Base-by-base conservation (phyloP, 768 basidiomycete species). In the Tricholoma terreum region DNA sequence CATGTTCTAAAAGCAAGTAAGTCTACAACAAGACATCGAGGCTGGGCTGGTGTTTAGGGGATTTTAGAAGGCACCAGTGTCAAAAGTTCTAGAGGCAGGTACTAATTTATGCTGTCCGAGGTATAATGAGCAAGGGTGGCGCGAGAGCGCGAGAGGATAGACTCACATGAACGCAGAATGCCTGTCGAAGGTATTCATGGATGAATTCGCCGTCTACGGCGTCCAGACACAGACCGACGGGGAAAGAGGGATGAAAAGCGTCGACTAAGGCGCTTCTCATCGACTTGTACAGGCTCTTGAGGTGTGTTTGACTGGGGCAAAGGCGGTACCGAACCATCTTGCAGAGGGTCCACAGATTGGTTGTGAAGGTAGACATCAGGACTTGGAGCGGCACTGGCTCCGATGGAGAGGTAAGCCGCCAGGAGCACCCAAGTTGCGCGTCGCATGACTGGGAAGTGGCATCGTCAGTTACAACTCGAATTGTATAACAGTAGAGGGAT, bases 171-270 rank as follows among this genome's bases (percentile, higher is more conserved):
- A 35, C 50, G 27, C 17, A 21, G 22, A 15, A 50, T 27, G 14
- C 6, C n/a, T n/a, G n/a, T n/a, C n/a, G n/a, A n/a, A n/a, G n/a
- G n/a, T n/a, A 42, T 36, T 63, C 50, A 65, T 22, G 64, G 62
- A 50, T 63, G 64, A 10, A 59, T 54, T 50, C 65, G 43, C 52
- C 65, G 58, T 31, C 65, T 49, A 15, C 61, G 64, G 24, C 50
- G 62, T n/a, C 35, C 53, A 42, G 62, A 58, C 14, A 52, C 54
- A 22, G 51, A 58, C 27, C 63, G 59, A 21, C 65, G 62, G 35
- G 63, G 57, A 21, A 57, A 52, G 1, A 57, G 56, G 2, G 58
- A 54, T 2, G 60, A 58, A 14, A 57, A 56, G 7, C 58, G 60
- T 22, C 62, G 60, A 11, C 50, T 54, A 9, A 55, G 30, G n/a